Base-by-base conservation (phyloP, 2,329 filamentous ascomycete species). In the Nannizzia gypsea region DNA sequence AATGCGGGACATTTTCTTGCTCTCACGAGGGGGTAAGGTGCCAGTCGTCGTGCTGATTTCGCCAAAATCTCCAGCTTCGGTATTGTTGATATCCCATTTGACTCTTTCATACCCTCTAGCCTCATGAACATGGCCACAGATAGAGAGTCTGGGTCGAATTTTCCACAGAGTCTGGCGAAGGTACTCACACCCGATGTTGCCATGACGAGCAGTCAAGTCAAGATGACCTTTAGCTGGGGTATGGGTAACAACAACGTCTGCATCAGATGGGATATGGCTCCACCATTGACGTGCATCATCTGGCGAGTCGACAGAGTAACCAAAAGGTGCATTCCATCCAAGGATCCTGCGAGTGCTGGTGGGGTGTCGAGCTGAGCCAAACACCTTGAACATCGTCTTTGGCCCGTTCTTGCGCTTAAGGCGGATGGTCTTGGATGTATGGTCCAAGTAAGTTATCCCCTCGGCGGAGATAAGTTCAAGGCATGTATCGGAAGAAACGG, bases 61-160 rank as follows among this genome's bases (percentile, higher is more conserved):
- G 55, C 60, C 38, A 36, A 67, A 62, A 31, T 63, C 57, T 13
- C 56, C 42, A 26, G 40, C 40, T 34, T 38, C 28, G 11, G 17
- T 48, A 11, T 59, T 36, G 26, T 60, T 56, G 11, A 38, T 38
- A 59, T 67, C 70, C 81, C 81, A 84, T 48, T 68, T 68, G 28
- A 83, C 72, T 31, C 78, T 71, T 65, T 80, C 74, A 56, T 76
- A 80, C 31, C 81, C 81, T 67, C 81, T 72, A 46, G 75, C 78
- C 66, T 80, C 77, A 70, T 84, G 81, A 40, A 82, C 78, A 72
- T 84, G 81, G n/a, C 82, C 82, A 66, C 78, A 84, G 59, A 84
- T 71, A 63, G 76, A 75, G 62, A 84, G 68, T 63, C 71, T 58
- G 26, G 82, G 82, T 58, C 77, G 73, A 28, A 81, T 73, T 36